Evolutionary conservation across 176 grass and related monocot genomes (phyloP), one percentile per base, ranked within the genome.

Genomic region (Echinochloa phyllopogon): DNA sequence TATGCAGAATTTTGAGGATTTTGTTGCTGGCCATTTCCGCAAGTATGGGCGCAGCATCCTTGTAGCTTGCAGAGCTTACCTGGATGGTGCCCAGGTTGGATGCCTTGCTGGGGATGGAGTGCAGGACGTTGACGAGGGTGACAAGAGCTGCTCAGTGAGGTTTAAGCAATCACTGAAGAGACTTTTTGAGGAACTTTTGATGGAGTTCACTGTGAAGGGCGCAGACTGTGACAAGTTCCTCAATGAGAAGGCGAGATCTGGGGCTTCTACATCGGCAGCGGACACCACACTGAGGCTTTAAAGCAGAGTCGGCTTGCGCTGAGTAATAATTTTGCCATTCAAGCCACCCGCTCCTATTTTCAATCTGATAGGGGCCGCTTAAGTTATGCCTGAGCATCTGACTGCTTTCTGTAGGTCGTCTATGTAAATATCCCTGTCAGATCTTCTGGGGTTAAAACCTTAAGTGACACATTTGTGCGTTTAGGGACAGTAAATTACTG

Each of bases 11-110:
- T 97, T 97, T 14, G 95, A 93, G 82, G 86, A 91, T 76, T 93
- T 97, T 74, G 66, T 91, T 51, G 75, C 80, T 10, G 90, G 92
- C 10, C 95, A 97, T 86, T 94, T 94, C 78, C 69, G 94, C 43
- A 90, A 83, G 43, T 82, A 86, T 44, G 94, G 92, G 8, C 44
- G 49, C 59, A 83, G 13, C 25, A 94, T 97, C 77, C 95, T 97
- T 16, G 74, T 91, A 6, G 95, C 92, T 75, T 97, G 90, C 84
- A 77, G 55, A 41, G 92, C 95, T 45, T 97, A 97, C 42, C 86
- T 97, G 69, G 90, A 94, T 0, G 95, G 95, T 57, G 92, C 90
- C 10, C 95, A 94, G 69, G 95, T 97, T 50, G 95, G 95, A 64
- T 94, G 92, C 69, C 87, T 94, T 6, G 83, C 75, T 65, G 76